Percentiles rank a stretch among this genome's conserved stretches.
These are phyloP conservation scores for Polygonum aviculare DNA, from an alignment of 148 eudicot species.

Conservation along the genomic window DNA sequence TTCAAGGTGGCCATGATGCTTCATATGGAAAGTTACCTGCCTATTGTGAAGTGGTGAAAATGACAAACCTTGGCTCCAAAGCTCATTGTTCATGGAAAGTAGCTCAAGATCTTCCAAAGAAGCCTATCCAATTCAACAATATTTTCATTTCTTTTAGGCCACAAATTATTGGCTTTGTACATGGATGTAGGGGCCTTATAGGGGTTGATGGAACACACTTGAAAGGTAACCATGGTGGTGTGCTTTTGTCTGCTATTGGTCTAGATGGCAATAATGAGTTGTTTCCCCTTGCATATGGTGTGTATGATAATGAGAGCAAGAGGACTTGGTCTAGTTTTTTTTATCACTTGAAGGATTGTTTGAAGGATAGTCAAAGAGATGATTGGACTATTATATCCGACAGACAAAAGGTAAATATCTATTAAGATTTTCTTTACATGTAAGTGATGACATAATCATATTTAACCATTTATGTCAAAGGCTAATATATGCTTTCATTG, in stretches of 20 bases:
- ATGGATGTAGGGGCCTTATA: not conserved
- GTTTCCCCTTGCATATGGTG: not conserved
- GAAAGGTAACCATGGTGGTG: not conserved
- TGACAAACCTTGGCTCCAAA: no score
- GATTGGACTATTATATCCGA: not conserved
- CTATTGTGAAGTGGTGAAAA: no score
- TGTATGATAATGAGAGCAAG: not conserved
- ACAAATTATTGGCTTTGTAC: not conserved
- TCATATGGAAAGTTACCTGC: no score
- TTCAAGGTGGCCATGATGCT: no score
- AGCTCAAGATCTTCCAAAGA: no score
- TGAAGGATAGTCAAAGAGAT: not conserved
- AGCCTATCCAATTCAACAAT: no score
- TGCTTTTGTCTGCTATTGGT: not conserved
- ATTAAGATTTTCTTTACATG: no score
- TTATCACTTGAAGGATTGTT: not conserved
- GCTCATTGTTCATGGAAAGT: no score
- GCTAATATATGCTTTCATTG: no score
- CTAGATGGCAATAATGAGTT: not conserved
- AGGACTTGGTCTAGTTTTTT: not conserved
- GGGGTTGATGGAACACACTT: not conserved
- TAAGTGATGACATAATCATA: no score
- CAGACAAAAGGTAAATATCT: not conserved
- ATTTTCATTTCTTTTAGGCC: not conserved
- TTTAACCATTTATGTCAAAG: no score